Conservation (phyloP, 1,284 basidiomycete genomes). For the Ceratobasidium sp. region DNA sequence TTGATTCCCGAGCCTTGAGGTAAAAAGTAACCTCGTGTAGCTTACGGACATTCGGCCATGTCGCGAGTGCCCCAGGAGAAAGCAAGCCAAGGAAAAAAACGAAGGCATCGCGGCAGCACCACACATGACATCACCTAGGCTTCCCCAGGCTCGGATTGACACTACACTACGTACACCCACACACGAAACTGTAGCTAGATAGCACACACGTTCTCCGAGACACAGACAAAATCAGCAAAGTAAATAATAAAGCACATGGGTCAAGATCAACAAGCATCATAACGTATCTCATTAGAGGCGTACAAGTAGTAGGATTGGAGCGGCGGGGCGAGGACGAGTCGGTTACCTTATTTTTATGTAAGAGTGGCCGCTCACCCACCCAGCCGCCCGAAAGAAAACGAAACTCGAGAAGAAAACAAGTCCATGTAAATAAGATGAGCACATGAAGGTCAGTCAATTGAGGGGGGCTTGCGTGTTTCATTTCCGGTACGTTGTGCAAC, state of each 20-base stretch:
- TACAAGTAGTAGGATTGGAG: slow-evolving; percentile 27
- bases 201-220: slow-evolving; percentile 11
- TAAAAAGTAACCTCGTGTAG: slow-evolving; percentile 15
- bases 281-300: slow-evolving; percentile 34
- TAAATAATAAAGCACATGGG: slow-evolving; percentile 31
- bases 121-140: slow-evolving; percentile 28
- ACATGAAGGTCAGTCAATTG: slow-evolving; percentile 34
- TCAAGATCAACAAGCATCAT: slow-evolving; percentile 6
- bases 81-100: background rate
- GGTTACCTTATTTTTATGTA: slow-evolving; percentile 38
- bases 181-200: slow-evolving; percentile 19
- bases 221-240: slow-evolving; percentile 21
- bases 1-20: slow-evolving; percentile 13
- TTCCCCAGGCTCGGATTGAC: slow-evolving; percentile 30
- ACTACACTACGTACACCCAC: slow-evolving; percentile 38
- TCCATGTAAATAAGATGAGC: slow-evolving; percentile 33
- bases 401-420: slow-evolving; percentile 13
- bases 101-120: background rate
- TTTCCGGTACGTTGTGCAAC: slow-evolving; percentile 43
- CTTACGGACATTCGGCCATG: slow-evolving; percentile 32
- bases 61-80: background rate
- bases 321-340: slow-evolving; percentile 6
- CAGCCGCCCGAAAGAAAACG: slow-evolving; percentile 22
- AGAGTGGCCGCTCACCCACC: background rate
- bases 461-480: slow-evolving; percentile 16